phyloP scores from a whole-genome alignment of 768 basidiomycete genomes.

The Dioszegia aurantiaca region DNA sequence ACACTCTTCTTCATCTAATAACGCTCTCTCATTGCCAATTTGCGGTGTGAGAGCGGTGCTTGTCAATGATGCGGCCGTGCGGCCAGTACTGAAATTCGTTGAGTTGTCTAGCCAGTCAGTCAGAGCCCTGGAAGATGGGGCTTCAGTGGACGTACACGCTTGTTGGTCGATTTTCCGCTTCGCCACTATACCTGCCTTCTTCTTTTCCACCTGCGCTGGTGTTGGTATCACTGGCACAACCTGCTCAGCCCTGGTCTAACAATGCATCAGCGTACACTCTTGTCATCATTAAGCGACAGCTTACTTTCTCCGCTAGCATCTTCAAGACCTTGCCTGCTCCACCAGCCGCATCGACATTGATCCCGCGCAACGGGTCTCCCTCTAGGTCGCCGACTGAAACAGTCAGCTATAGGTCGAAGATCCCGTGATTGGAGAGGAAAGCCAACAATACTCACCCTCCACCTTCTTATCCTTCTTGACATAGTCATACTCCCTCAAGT shows the following conservation, averaged over 20 bases:
- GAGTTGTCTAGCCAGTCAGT: constrained; percentile 54
- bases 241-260: constrained; percentile 33
- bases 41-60: constrained; percentile 85
- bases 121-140: neutral
- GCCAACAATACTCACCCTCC: constrained; percentile 42
- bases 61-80: constrained; percentile 87
- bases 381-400: constrained; percentile 39
- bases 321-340: constrained; percentile 52
- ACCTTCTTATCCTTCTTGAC: constrained; percentile 53
- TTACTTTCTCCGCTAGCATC: constrained; percentile 52
- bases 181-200: constrained; percentile 43
- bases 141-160: constrained; percentile 40
- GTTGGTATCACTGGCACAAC: constrained; percentile 12
- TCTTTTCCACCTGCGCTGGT: constrained; percentile 14
- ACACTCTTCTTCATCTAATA: constrained; percentile 98
- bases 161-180: constrained; percentile 40
- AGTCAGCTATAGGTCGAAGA: constrained; percentile 15
- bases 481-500: constrained; percentile 55
- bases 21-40: constrained; percentile 66
- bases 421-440: no score
- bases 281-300: constrained; percentile 3
- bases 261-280: neutral
- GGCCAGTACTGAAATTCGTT: constrained; percentile 60
- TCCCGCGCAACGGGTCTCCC: constrained; percentile 49
- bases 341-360: constrained; percentile 55